phyloP scores from a whole-genome alignment of 345 rosid species.

The Citrus hindsii region DNA sequence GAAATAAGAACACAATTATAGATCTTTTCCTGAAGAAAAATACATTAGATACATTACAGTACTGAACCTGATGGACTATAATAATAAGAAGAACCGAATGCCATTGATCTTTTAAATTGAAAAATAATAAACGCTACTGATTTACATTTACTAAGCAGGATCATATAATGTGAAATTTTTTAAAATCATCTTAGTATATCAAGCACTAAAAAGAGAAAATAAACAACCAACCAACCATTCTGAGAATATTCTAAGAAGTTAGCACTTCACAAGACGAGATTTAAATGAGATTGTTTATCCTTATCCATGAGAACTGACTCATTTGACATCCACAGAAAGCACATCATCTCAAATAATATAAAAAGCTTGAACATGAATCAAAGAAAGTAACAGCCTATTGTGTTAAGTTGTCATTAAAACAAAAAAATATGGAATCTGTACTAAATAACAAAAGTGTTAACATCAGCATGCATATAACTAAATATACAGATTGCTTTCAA shows the following conservation, averaged over 20 bases:
- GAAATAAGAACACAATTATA: neutral
- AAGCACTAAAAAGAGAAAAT: neutral
- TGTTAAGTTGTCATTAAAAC: neutral
- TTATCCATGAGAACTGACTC: neutral
- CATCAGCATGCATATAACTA: slow-evolving; percentile 2
- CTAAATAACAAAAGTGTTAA: neutral
- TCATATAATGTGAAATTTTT: neutral
- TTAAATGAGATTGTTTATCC: neutral
- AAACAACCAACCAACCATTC: neutral
- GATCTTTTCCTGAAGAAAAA: neutral
- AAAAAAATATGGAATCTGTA: neutral
- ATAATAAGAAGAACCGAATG: neutral
- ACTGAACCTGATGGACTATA: neutral
- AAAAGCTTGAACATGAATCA: neutral
- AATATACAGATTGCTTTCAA: neutral
- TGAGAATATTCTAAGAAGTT: neutral
- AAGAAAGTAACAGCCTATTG: neutral
- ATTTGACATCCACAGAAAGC: neutral
- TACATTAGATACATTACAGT: neutral
- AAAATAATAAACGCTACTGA: neutral
- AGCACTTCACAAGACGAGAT: neutral
- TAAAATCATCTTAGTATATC: neutral
- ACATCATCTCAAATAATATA: neutral
- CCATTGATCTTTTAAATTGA: neutral
- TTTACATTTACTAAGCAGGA: neutral